A percentile compares a stretch with the other conserved stretches of the same genome.
phyloP scores from a whole-genome alignment of 2,329 filamentous ascomycete genomes.

The Cryphonectria naterciae region DNA sequence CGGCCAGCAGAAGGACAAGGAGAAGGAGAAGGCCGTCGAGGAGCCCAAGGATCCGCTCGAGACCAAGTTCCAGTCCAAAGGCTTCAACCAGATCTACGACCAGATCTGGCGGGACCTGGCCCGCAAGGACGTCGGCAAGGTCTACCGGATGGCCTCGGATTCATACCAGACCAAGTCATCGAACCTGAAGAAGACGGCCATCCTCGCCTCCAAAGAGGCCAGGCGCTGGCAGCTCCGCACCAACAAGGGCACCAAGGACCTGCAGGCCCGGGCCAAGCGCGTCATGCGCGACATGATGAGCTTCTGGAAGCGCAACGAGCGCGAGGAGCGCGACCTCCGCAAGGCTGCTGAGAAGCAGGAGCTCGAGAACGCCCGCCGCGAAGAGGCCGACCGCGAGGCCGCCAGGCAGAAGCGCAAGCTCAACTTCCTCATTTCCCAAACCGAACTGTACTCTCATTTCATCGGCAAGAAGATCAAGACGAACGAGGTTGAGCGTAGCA shows the following conservation, averaged over 20 bases:
- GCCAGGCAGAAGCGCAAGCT: slow-evolving; percentile 98
- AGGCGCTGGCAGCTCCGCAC: slow-evolving; percentile 96
- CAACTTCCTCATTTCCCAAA: slow-evolving; percentile 99
- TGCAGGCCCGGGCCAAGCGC: slow-evolving; percentile 93
- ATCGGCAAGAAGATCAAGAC: slow-evolving; percentile 99
- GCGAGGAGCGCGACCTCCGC: slow-evolving; percentile 91
- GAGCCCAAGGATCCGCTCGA: slow-evolving; percentile 58
- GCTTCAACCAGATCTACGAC: slow-evolving; percentile 95
- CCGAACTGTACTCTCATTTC: slow-evolving; percentile 98
- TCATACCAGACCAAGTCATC: slow-evolving; percentile 86
- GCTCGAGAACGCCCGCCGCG: slow-evolving; percentile 93
- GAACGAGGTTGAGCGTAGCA: slow-evolving; percentile 88
- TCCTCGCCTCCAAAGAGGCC: slow-evolving; percentile 94
- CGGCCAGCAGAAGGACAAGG: slow-evolving; percentile 47
- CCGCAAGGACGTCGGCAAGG: slow-evolving; percentile 90
- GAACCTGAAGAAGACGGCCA: slow-evolving; percentile 97
- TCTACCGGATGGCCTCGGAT: slow-evolving; percentile 83
- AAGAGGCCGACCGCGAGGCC: slow-evolving; percentile 95
- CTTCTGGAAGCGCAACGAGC: slow-evolving; percentile 99
- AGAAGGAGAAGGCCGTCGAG: slow-evolving; percentile 49
- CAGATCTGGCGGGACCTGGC: slow-evolving; percentile 97
- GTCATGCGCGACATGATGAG: slow-evolving; percentile 99
- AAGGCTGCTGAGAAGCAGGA: slow-evolving; percentile 95
- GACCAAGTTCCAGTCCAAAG: slow-evolving; percentile 80
- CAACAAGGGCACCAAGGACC: slow-evolving; percentile 98